Percentiles rank a stretch among this genome's conserved stretches.
These are phyloP conservation scores for Hypoxylon lenormandii DNA, from an alignment of 495 filamentous ascomycete species.

Conservation along the genomic window DNA sequence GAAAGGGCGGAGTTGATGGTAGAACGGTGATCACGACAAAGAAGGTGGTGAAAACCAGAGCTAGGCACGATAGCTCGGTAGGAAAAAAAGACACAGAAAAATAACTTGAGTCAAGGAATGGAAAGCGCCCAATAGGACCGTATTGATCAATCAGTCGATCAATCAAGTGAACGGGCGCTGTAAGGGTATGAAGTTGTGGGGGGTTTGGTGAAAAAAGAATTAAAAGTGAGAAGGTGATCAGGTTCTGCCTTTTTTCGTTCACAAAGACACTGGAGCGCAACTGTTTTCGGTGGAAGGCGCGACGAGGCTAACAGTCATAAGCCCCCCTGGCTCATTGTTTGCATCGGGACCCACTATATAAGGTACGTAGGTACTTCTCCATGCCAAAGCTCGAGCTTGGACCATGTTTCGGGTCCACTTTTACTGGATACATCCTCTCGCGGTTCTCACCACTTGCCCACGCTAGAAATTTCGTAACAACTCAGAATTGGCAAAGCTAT, in stretches of 20 bases:
- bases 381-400: too few relatives aligned
- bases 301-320: conserved; percentile 48
- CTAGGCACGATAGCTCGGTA: conserved; percentile 5
- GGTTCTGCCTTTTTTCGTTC: conserved; percentile 19
- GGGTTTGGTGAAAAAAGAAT: conserved; percentile 12
- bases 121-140: conserved; percentile 9
- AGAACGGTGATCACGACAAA: conserved; percentile 14
- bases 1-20: neutral
- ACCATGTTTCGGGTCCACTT: too few relatives aligned
- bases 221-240: conserved; percentile 14
- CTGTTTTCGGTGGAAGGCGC: conserved; percentile 48
- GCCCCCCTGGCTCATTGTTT: conserved; percentile 13
- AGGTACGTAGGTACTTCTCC: neutral
- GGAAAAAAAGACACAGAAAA: conserved; percentile 20
- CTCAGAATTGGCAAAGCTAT: too few relatives aligned
- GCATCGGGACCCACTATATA: neutral
- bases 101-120: conserved; percentile 27
- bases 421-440: too few relatives aligned
- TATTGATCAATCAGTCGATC: conserved; percentile 20
- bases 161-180: conserved; percentile 5
- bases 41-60: conserved; percentile 17
- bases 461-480: too few relatives aligned
- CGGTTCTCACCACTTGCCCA: too few relatives aligned
- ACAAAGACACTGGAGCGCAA: conserved; percentile 28
- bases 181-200: neutral